These are phyloP conservation scores for Melaleuca quinquenervia DNA, from an alignment of 345 rosid genomes.

Conservation along the genomic window DNA sequence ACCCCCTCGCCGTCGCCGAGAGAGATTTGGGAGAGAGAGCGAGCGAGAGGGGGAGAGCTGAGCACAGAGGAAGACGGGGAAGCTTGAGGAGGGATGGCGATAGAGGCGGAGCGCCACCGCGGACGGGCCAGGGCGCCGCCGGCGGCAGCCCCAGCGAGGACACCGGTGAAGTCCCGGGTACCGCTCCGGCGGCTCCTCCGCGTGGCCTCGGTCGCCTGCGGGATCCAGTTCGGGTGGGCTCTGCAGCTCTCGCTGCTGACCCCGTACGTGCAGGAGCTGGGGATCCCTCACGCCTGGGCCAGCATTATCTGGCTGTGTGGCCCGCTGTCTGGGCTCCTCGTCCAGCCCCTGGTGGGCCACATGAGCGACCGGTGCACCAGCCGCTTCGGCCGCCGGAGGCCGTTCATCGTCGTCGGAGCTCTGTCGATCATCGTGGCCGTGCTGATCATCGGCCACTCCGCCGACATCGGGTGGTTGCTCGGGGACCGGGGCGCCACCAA, in stretches of 20 bases:
- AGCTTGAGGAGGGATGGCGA: conserved; percentile 3
- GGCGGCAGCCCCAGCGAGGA: conserved; percentile 11
- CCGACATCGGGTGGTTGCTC: conserved; percentile 80
- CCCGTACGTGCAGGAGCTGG: conserved; percentile 95
- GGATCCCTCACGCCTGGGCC: conserved; percentile 95
- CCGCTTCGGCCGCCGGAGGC: conserved; percentile 86
- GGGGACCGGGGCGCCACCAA: conserved; percentile 49
- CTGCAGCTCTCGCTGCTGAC: conserved; percentile 89
- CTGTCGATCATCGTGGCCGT: conserved; percentile 47
- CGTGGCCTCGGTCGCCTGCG: conserved; percentile 87
- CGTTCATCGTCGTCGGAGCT: conserved; percentile 64
- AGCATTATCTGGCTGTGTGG: conserved; percentile 97
- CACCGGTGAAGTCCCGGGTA: conserved; percentile 20
- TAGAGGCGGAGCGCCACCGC: conserved; percentile 22
- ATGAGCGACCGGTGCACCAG: conserved; percentile 84
- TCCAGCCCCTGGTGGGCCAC: conserved; percentile 89
- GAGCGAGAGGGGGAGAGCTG: not conserved
- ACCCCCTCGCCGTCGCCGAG: not conserved
- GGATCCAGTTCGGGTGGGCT: conserved; percentile 98
- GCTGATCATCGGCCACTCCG: conserved; percentile 64
- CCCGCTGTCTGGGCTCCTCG: conserved; percentile 81
- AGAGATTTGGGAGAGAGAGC: not conserved
- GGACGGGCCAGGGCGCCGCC: conserved; percentile 9
- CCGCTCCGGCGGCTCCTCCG: conserved; percentile 60
- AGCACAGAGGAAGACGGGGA: not conserved